Conservation (phyloP, 192 early-diverging fungal genomes). For the Coemansia sp. region DNA sequence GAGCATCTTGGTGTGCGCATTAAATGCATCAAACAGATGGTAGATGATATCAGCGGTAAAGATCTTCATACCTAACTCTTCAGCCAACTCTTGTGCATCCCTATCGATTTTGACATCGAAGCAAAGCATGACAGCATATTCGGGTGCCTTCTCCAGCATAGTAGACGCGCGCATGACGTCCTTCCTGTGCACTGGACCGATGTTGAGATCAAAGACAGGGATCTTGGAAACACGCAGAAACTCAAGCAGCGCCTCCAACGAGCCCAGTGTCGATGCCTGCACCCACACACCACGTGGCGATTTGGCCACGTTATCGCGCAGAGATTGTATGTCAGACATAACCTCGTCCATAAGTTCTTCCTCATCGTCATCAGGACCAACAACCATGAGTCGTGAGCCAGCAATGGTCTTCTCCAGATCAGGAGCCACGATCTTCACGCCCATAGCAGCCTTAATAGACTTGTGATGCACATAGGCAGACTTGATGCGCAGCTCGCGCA, state of each 20-base stretch:
- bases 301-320: constrained; percentile 79
- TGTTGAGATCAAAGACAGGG: constrained; percentile 94
- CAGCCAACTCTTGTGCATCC: constrained; percentile 89
- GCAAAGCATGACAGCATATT: constrained; percentile 84
- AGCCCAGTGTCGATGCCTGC: constrained; percentile 97
- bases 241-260: constrained; percentile 93
- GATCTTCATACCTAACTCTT: constrained; percentile 86
- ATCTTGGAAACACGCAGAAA: constrained; percentile 89
- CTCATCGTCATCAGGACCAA: constrained; percentile 94
- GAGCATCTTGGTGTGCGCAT: constrained; percentile 73
- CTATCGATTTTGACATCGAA: constrained; percentile 88
- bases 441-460: constrained; percentile 92
- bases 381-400: constrained; percentile 90
- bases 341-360: constrained; percentile 92
- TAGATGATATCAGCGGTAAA: constrained; percentile 99
- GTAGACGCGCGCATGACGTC: constrained; percentile 87
- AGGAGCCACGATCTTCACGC: constrained; percentile 93
- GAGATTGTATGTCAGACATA: constrained; percentile 81
- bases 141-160: constrained; percentile 90
- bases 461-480: constrained; percentile 96
- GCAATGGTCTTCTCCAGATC: constrained; percentile 96
- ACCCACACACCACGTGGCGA: constrained; percentile 92
- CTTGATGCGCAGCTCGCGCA: constrained; percentile 96
- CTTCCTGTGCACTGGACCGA: constrained; percentile 97
- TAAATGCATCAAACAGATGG: constrained; percentile 95